Evolutionary conservation across 73 alveolate species (phyloP), one percentile per base, ranked within the genome.

Genomic region (Tetrahymena borealis): DNA sequence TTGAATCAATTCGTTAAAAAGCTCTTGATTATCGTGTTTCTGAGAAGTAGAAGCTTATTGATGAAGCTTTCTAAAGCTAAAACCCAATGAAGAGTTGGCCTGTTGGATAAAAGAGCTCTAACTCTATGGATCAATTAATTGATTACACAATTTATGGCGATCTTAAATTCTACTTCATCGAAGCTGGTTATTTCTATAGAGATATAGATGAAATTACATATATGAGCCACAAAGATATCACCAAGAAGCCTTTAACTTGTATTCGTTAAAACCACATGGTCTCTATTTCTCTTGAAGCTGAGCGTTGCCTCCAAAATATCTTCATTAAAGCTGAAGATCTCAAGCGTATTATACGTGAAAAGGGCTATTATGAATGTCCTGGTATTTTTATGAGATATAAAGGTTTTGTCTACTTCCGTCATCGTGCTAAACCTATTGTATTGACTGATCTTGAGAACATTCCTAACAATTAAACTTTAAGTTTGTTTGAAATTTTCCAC

Each of bases 381-480:
- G 85, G 85, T 60, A 60, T 60, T 60, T 60, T 60, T 35, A 60
- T 60, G 85, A 60, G 85, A 60, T 60, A 60, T 60, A 60, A 60
- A 60, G 85, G 85, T 60, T 60, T 60, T n/a, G 85, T 60, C 85
- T 60, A 60, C 15, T 60, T 60, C 85, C 85, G 85, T 60, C 85
- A 60, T 35, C 85, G 85, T 60, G 85, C 85, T 60, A 60, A 60
- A 60, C 85, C 85, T 60, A 60, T 60, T 60, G 85, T 60, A 3
- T 60, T 60, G 28, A 60, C n/a, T 60, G 85, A 60, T 60, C 33
- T 60, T 15, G 85, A 60, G 28, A 60, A 60, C 2, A 60, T 60
- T 15, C 85, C 85, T 6, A 60, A 60, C 28, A 60, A 60, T 35
- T 60, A 60, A 60, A 60, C 85, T 20, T 60, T 60, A n/a, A 60